Percentiles rank a stretch among this genome's conserved stretches.
These are phyloP conservation scores for Flaveria robusta DNA, from an alignment of 129 eudicot genomes.

Conservation along the genomic window DNA sequence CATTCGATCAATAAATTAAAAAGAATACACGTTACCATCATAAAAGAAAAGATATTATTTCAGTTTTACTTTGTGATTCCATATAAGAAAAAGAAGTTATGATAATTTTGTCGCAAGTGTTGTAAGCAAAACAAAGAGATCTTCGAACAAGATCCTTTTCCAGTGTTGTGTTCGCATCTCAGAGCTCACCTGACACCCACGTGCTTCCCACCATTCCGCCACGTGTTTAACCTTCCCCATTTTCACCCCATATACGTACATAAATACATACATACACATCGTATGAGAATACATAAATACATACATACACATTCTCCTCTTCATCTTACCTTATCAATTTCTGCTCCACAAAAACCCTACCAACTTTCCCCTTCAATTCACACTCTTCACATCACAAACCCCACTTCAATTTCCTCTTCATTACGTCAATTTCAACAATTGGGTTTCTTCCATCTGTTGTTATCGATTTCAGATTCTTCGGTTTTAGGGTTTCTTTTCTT, in stretches of 20 bases:
- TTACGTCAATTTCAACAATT: conserved; percentile 9
- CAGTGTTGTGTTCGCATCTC: neutral
- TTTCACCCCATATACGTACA: conserved; percentile 26
- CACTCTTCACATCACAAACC: conserved; percentile 30
- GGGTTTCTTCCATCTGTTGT: conserved; percentile 7
- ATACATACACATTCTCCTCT: conserved; percentile 30
- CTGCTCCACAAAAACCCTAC: conserved; percentile 62
- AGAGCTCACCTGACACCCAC: conserved; percentile 26
- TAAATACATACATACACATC: conserved; percentile 19
- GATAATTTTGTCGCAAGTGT: too few species aligned
- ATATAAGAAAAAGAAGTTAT: too few species aligned
- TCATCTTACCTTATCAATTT: conserved; percentile 31
- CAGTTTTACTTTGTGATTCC: too few species aligned
- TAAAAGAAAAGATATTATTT: too few species aligned
- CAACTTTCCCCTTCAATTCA: conserved; percentile 31
- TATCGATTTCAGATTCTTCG: neutral
- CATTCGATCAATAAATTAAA: too few species aligned
- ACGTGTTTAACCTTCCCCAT: conserved; percentile 30
- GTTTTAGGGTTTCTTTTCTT: neutral
- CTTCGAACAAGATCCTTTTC: conserved; percentile 23
- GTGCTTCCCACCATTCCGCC: conserved; percentile 31
- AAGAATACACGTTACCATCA: too few species aligned
- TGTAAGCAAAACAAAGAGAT: conserved; percentile 5
- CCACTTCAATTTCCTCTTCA: conserved; percentile 6
- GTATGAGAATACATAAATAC: neutral